Base-by-base conservation (phyloP, 495 filamentous ascomycete species). In the Sabuloglossum arenarium region DNA sequence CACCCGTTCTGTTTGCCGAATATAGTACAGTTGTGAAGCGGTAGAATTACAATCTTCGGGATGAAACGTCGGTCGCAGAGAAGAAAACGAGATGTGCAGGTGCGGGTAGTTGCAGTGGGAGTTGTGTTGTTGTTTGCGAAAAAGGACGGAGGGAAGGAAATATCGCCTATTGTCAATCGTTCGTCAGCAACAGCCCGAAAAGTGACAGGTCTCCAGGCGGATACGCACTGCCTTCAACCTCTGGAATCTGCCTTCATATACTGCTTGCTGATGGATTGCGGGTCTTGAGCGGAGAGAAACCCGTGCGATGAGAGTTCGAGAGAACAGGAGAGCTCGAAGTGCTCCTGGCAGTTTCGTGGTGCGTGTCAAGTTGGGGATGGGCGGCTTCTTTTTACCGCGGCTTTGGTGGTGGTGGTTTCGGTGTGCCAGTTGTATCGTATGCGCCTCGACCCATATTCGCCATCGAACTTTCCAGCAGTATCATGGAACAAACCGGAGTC, bases 401-500 rank as follows among this genome's bases (percentile, higher is more conserved):
- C 28, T 58, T 58, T 57, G 75, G 75, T 62, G 71, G 71, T 55
- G 73, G 70, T 46, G 76, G 76, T 66, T 77, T 77, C 63, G 75
- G 73, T 21, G 77, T 71, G 24, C 75, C 76, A 3, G 76, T 79
- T 55, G 75, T 79, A 59, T 79, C 76, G 60, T 79, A 79, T 61
- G 73, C 74, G 54, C 76, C 76, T 53, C 76, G 73, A 60, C 75
- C 76, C 75, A 79, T 78, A 64, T 78, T 78, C 65, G 64, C 69
- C 52, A 69, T 68, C 43, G 69, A 68, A 42, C 65, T 63, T 54
- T 72, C 71, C 65, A 71, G 68, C 53, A 70, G 65, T 59, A 77
- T 75, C 75, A 79, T 79, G 54, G 64, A 59, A 47, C 27, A 25
- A 10, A 31, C 24, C 37, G 30, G 16, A 51, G 47, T 4, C 47